phyloP scores from a whole-genome alignment of 1,139 yeast genomes.

The Scheffersomyces quercinus region DNA sequence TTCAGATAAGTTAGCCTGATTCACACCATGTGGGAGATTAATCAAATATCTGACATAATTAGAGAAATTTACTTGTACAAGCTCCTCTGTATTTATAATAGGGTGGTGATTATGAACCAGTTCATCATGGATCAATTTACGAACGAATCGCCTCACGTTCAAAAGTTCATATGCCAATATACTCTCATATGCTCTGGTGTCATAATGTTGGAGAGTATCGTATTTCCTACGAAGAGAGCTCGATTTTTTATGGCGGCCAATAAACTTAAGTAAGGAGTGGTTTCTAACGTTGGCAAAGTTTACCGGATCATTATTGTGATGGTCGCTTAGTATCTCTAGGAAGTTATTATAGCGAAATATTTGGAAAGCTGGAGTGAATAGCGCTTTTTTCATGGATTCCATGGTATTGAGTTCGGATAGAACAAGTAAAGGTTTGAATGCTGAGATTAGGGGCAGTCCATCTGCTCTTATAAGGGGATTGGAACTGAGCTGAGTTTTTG shows the following conservation, averaged over 20 bases:
- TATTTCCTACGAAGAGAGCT: background rate
- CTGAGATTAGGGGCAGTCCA: conserved; percentile 6
- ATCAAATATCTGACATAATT: conserved; percentile 41
- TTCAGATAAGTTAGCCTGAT: conserved; percentile 19
- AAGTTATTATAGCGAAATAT: conserved; percentile 36
- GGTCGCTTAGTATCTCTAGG: conserved; percentile 32
- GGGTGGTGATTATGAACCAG: conserved; percentile 1
- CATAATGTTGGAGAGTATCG: conserved; percentile 12
- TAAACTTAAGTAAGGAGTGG: conserved; percentile 38
- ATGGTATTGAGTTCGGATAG: conserved; percentile 27
- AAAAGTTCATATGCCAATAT: conserved; percentile 34
- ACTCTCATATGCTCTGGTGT: conserved; percentile 31
- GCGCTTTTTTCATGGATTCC: conserved; percentile 20
- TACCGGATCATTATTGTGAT: conserved; percentile 41
- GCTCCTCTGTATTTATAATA: conserved; percentile 32
- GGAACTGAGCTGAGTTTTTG: conserved; percentile 2
- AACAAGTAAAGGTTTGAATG: conserved; percentile 25
- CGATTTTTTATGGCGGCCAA: conserved; percentile 16
- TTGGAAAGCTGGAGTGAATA: conserved; percentile 34
- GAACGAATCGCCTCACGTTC: conserved; percentile 27
- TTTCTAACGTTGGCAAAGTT: conserved; percentile 42
- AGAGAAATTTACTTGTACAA: conserved; percentile 39
- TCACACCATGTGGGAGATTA: conserved; percentile 26
- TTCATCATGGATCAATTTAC: conserved; percentile 23
- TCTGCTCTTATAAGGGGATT: conserved; percentile 6